phyloP scores from a whole-genome alignment of 805 yeast genomes.

The Brettanomyces sp. region DNA sequence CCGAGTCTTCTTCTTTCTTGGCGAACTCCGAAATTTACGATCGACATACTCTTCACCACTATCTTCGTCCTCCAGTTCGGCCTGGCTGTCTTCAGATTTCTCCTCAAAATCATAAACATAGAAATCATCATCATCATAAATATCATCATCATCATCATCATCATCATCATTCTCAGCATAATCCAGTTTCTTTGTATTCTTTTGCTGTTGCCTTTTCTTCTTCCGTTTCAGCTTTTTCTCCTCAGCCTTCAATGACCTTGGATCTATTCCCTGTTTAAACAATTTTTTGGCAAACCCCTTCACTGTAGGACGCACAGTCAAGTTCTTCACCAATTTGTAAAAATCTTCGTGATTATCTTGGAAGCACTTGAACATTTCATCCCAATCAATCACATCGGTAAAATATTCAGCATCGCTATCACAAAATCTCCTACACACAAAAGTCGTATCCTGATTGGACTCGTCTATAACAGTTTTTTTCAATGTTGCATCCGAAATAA shows the following conservation, averaged over 20 bases:
- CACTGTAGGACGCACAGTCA: slow-evolving; percentile 21
- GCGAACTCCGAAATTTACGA: neutral
- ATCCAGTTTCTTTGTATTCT: slow-evolving; percentile 4
- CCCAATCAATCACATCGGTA: slow-evolving; percentile 31
- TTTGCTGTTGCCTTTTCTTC: slow-evolving; percentile 7
- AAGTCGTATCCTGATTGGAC: slow-evolving; percentile 24
- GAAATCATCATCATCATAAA: slow-evolving; percentile 7
- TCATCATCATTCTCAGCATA: slow-evolving; percentile 2
- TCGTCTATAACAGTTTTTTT: slow-evolving; percentile 27
- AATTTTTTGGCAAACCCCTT: slow-evolving; percentile 8
- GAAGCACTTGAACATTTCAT: slow-evolving; percentile 21
- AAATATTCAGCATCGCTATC: slow-evolving; percentile 27
- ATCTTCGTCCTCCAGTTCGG: neutral
- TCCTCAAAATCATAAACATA: slow-evolving; percentile 4
- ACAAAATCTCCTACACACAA: slow-evolving; percentile 33
- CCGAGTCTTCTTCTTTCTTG: neutral
- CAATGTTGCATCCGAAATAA: slow-evolving; percentile 31
- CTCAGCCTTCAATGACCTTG: slow-evolving; percentile 4
- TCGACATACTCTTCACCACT: neutral
- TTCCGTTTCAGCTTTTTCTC: slow-evolving; percentile 4
- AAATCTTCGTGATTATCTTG: slow-evolving; percentile 22
- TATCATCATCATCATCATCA: slow-evolving; percentile 13
- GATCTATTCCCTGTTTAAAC: slow-evolving; percentile 10
- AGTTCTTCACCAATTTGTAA: slow-evolving; percentile 20
- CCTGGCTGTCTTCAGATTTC: neutral